Evolutionary conservation across 805 yeast species (phyloP).

Genomic region (Wickerhamiella occidentalis): DNA sequence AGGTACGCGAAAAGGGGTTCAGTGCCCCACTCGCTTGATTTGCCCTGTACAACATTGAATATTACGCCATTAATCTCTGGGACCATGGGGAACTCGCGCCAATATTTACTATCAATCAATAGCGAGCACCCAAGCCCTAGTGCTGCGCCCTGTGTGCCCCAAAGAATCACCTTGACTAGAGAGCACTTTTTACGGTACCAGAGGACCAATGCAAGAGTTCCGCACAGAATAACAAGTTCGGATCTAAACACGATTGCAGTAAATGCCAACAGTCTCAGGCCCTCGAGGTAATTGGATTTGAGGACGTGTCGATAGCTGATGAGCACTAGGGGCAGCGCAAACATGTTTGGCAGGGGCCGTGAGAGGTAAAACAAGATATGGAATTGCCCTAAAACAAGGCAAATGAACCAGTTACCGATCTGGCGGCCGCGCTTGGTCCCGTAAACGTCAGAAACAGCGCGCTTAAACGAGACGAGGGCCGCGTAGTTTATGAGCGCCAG

Average conservation of each 20-base stretch:
- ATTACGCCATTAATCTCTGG: conserved; percentile 68
- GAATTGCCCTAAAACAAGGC: conserved; percentile 57
- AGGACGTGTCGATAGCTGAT: conserved; percentile 42
- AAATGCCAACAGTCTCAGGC: conserved; percentile 46
- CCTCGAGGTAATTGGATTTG: conserved; percentile 36
- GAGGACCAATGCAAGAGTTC: conserved; percentile 32
- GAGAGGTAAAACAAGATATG: conserved; percentile 72
- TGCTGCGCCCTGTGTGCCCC: conserved; percentile 38
- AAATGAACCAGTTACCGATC: conserved; percentile 39
- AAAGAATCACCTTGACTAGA: conserved; percentile 21
- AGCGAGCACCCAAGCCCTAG: conserved; percentile 40
- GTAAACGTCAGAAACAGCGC: conserved; percentile 26
- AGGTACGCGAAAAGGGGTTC: conserved; percentile 68
- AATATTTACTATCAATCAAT: conserved; percentile 60
- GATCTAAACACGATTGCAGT: conserved; percentile 57
- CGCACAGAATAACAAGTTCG: conserved; percentile 52
- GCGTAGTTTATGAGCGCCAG: conserved; percentile 52
- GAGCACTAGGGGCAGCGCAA: conserved; percentile 61
- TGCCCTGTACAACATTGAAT: conserved; percentile 67
- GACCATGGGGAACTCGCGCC: conserved; percentile 42
- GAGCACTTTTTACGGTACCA: conserved; percentile 33
- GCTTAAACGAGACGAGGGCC: conserved; percentile 41
- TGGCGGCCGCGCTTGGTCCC: conserved; percentile 14
- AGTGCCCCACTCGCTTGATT: conserved; percentile 69
- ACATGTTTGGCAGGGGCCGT: conserved; percentile 74